phyloP scores from a whole-genome alignment of 2,329 filamentous ascomycete genomes.

The Aspergillus awamori region DNA sequence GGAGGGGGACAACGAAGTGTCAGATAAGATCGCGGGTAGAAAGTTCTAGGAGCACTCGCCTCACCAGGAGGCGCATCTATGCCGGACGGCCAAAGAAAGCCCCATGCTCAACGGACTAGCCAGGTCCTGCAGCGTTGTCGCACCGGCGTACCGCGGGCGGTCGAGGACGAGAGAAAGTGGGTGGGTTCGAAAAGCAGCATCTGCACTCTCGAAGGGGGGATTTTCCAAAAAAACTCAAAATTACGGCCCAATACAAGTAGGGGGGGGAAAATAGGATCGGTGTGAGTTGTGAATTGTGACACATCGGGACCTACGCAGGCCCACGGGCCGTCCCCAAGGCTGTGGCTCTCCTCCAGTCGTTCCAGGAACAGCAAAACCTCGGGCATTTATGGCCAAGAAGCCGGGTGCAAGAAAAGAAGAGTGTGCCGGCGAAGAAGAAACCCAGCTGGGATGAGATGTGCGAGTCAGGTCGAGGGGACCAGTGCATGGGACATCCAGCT shows the following conservation, averaged over 20 bases:
- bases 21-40: slow-evolving; percentile 5
- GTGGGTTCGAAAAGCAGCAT: not conserved
- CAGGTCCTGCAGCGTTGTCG: not conserved
- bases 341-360: not conserved
- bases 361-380: slow-evolving; percentile 14
- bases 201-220: not conserved
- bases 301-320: not conserved
- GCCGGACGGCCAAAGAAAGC: not conserved
- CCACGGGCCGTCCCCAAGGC: slow-evolving; percentile 11
- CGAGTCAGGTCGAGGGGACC: not conserved
- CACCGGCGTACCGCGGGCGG: slow-evolving; percentile 2
- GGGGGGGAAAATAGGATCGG: slow-evolving; percentile 6
- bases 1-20: slow-evolving; percentile 1
- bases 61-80: slow-evolving; percentile 18
- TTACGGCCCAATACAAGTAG: slow-evolving; percentile 3
- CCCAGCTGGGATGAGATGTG: not conserved
- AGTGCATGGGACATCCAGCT: not conserved
- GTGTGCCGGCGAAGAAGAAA: too few species aligned
- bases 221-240: slow-evolving; percentile 1
- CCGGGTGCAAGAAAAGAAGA: not conserved
- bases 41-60: slow-evolving; percentile 16
- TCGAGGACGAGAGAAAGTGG: not conserved
- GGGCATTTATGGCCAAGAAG: slow-evolving; percentile 2
- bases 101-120: slow-evolving; percentile 15
- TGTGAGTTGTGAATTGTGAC: not conserved